Percentiles rank a stretch among this genome's conserved stretches.
Evolutionary conservation across 2,329 filamentous ascomycete genomes (phyloP).

Genomic region (Dothideomycetes sp.): DNA sequence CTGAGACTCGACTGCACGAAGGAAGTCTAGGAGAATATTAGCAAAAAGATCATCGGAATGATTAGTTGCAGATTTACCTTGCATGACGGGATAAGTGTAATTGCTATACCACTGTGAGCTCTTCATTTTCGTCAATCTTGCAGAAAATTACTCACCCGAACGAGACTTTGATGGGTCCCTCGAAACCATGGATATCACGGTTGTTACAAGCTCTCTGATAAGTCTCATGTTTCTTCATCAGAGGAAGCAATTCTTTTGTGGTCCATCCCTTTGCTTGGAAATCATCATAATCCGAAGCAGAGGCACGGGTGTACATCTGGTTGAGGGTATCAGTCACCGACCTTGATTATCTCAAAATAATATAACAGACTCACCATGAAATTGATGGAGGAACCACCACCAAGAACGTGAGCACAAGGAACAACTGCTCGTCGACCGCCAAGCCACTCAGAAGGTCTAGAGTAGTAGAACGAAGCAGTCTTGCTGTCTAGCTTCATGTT

Average conservation of each 20-base stretch:
- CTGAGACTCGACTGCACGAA: constrained; percentile 62
- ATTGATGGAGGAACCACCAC: constrained; percentile 58
- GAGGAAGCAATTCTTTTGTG: constrained; percentile 62
- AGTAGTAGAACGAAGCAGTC: constrained; percentile 74
- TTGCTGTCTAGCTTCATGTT: constrained; percentile 77
- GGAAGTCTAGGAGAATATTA: constrained; percentile 63
- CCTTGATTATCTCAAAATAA: neutral
- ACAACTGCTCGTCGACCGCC: constrained; percentile 63
- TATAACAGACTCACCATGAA: constrained; percentile 50
- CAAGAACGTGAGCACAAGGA: constrained; percentile 64
- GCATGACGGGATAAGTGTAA: constrained; percentile 72
- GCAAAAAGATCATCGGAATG: no score
- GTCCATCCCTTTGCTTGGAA: constrained; percentile 74
- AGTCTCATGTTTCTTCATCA: constrained; percentile 75
- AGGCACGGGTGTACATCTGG: constrained; percentile 64
- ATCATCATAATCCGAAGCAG: constrained; percentile 66
- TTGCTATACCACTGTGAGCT: constrained; percentile 32
- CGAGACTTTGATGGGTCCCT: constrained; percentile 73
- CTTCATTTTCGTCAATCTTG: neutral
- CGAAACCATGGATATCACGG: constrained; percentile 63
- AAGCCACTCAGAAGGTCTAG: constrained; percentile 62
- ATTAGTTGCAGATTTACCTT: no score
- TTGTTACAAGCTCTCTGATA: constrained; percentile 52
- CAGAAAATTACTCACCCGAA: constrained; percentile 41
- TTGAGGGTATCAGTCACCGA: constrained; percentile 10